Evolutionary conservation across 352 stramenopile genomes (phyloP).

Genomic region (Globisporangium cystogenes): DNA sequence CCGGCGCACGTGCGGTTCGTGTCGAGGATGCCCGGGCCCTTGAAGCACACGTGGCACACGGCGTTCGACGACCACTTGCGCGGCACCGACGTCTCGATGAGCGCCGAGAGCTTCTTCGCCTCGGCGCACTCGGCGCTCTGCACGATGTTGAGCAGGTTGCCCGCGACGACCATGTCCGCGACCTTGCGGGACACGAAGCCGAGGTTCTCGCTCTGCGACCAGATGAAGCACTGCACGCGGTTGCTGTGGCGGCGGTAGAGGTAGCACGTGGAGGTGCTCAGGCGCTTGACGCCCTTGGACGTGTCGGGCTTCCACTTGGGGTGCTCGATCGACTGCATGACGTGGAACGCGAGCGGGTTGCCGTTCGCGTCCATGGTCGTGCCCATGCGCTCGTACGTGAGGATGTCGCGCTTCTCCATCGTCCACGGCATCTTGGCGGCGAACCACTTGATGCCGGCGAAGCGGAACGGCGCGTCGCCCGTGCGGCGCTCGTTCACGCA

Average conservation of each 20-base stretch:
- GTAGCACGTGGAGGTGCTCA: conserved; percentile 41
- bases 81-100: background rate
- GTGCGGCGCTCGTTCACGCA: conserved; percentile 25
- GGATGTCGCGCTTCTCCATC: conserved; percentile 21
- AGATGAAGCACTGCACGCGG: conserved; percentile 35
- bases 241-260: conserved; percentile 28
- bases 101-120: conserved; percentile 8
- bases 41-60: conserved; percentile 10
- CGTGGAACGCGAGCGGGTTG: conserved; percentile 43
- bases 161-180: conserved; percentile 15
- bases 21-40: background rate
- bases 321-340: conserved; percentile 54
- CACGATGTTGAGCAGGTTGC: conserved; percentile 17
- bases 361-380: conserved; percentile 38
- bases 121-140: conserved; percentile 10
- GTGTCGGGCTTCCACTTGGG: conserved; percentile 36
- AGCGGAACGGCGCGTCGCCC: conserved; percentile 26
- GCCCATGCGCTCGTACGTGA: conserved; percentile 50
- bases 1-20: conserved; percentile 12
- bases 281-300: conserved; percentile 42
- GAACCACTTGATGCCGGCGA: conserved; percentile 45
- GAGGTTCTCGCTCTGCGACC: conserved; percentile 19
- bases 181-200: conserved; percentile 6
- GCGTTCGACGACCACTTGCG: conserved; percentile 25
- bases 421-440: conserved; percentile 24